Conservation (phyloP, 345 rosid genomes). For the Murraya paniculata region DNA sequence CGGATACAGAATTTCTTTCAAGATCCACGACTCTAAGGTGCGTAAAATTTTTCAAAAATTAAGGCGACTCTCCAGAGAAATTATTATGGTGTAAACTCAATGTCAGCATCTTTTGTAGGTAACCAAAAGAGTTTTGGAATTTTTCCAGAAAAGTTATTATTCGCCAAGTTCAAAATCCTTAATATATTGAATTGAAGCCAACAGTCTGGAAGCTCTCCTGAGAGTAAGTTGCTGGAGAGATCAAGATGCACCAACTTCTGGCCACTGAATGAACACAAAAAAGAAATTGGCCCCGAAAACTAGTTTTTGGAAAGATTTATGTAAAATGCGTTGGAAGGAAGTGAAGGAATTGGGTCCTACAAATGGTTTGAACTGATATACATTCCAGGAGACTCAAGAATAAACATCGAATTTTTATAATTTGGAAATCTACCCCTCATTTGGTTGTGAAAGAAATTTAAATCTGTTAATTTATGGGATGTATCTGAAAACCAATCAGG, state of each 20-base stretch:
- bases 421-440: neutral
- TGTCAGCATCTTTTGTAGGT: constrained; percentile 22
- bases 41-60: constrained; percentile 20
- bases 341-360: neutral
- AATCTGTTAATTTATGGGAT: neutral
- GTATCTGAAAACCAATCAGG: neutral
- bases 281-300: constrained; percentile 29
- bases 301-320: constrained; percentile 37
- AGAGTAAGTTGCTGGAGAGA: constrained; percentile 33
- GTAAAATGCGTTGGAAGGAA: neutral
- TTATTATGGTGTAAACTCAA: constrained; percentile 32
- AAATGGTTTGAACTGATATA: constrained; percentile 2
- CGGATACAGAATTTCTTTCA: neutral
- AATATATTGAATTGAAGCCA: neutral
- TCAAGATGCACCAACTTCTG: constrained; percentile 26
- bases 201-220: constrained; percentile 28
- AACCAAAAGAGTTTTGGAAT: constrained; percentile 24
- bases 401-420: neutral
- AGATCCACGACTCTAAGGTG: neutral
- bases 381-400: neutral
- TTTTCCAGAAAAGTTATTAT: constrained; percentile 19
- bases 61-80: constrained; percentile 30
- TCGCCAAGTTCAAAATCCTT: constrained; percentile 10
- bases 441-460: neutral
- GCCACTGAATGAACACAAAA: constrained; percentile 19